Percentiles rank a stretch among this genome's conserved stretches.
Evolutionary conservation across 306 rosid genomes (phyloP).

Genomic region (Cucumis melo): DNA sequence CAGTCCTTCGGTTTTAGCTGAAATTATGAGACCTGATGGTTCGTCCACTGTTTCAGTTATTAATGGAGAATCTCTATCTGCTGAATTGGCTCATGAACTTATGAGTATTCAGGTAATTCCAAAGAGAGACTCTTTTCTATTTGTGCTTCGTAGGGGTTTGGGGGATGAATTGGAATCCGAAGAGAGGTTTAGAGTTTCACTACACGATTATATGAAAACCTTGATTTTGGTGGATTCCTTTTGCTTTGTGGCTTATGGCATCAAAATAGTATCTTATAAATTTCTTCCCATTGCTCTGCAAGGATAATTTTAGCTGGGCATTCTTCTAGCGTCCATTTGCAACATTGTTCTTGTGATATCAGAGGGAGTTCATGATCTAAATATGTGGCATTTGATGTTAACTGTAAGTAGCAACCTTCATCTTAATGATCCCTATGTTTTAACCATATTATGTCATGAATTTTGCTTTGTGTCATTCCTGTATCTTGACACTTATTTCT

Average conservation of each 20-base stretch:
- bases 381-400: slow-evolving; percentile 73
- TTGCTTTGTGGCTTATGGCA: background rate
- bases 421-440: background rate
- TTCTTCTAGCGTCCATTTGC: slow-evolving; percentile 63
- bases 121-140: background rate
- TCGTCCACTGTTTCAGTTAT: slow-evolving; percentile 54
- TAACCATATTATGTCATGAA: background rate
- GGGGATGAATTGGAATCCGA: background rate
- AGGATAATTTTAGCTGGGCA: slow-evolving; percentile 67
- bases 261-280: slow-evolving; percentile 12
- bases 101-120: slow-evolving; percentile 67
- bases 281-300: slow-evolving; percentile 43
- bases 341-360: slow-evolving; percentile 73
- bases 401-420: slow-evolving; percentile 29
- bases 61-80: slow-evolving; percentile 49
- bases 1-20: slow-evolving; percentile 69
- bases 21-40: slow-evolving; percentile 86
- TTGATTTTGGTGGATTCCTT: background rate
- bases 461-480: background rate
- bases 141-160: background rate
- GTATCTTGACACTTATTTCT: background rate
- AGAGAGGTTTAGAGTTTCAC: background rate
- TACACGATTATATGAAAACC: background rate
- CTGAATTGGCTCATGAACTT: slow-evolving; percentile 78
- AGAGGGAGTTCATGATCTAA: slow-evolving; percentile 61